phyloP scores from a whole-genome alignment of 257 asterid genomes.

The Gentiana macrophylla region DNA sequence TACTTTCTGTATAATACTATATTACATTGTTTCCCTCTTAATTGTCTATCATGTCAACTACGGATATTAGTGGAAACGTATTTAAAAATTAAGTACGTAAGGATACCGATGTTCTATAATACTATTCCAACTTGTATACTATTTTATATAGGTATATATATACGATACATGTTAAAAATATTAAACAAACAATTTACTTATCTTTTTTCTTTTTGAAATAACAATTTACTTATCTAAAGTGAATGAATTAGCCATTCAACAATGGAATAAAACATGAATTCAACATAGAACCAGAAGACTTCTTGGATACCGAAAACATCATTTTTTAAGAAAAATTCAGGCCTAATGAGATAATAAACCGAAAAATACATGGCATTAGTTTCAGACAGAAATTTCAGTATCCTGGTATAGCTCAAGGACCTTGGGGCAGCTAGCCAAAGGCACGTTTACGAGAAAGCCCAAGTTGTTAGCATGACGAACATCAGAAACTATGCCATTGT shows the following conservation, averaged over 20 bases:
- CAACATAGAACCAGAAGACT: conserved; percentile 7
- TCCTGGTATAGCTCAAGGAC: conserved; percentile 59
- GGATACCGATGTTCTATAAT: too few species aligned
- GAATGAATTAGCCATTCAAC: conserved; percentile 6
- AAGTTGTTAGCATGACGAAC: conserved; percentile 50
- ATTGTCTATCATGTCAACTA: too few species aligned
- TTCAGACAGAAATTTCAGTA: conserved; percentile 22
- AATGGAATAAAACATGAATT: conserved; percentile 1
- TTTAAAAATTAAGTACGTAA: too few species aligned
- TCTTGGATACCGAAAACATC: conserved; percentile 1
- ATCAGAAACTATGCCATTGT: conserved; percentile 59
- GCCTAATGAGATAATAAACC: neutral
- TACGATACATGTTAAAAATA: too few species aligned
- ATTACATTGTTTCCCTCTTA: too few species aligned
- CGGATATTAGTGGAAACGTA: too few species aligned
- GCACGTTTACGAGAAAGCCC: conserved; percentile 37
- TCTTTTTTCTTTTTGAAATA: too few species aligned
- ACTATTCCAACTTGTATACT: too few species aligned
- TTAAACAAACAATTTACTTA: too few species aligned
- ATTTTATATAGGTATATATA: too few species aligned
- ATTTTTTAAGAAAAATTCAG: conserved; percentile 1
- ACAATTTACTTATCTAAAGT: too few species aligned
- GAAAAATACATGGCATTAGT: neutral
- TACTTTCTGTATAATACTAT: too few species aligned
- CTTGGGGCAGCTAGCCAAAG: conserved; percentile 48